phyloP scores from a whole-genome alignment of 768 basidiomycete species.

The Leucocoprinus leucothites region DNA sequence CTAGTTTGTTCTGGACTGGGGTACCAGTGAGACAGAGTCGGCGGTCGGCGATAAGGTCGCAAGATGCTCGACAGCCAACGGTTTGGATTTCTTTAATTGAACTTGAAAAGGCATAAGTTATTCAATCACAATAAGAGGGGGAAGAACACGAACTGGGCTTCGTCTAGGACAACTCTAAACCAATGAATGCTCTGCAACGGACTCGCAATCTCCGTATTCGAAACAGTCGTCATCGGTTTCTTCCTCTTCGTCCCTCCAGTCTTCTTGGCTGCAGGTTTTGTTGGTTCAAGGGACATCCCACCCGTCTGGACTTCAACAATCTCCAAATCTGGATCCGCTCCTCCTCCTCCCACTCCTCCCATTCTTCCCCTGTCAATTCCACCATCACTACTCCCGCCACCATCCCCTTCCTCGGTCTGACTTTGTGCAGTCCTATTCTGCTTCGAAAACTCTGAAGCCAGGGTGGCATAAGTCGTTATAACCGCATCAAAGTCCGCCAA shows the following conservation, averaged over 20 bases:
- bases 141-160: conserved; percentile 80
- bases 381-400: conserved; percentile 63
- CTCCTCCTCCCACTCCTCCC: conserved; percentile 43
- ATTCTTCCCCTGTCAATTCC: conserved; percentile 64
- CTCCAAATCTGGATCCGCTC: neutral
- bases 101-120: conserved; percentile 36
- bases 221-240: conserved; percentile 35
- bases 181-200: conserved; percentile 93
- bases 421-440: conserved; percentile 65
- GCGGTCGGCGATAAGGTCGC: conserved; percentile 91
- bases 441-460: conserved; percentile 93
- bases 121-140: neutral
- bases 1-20: conserved; percentile 98
- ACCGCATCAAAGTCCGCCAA: conserved; percentile 95
- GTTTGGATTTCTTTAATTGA: conserved; percentile 96
- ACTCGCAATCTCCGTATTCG: conserved; percentile 54
- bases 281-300: conserved; percentile 41
- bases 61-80: conserved; percentile 91
- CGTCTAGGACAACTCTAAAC: conserved; percentile 93
- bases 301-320: neutral
- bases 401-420: conserved; percentile 63
- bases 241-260: conserved; percentile 59
- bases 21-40: conserved; percentile 96
- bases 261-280: conserved; percentile 50
- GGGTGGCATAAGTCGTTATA: conserved; percentile 94